A percentile compares a stretch with the other conserved stretches of the same genome.
phyloP scores from a whole-genome alignment of 495 filamentous ascomycete genomes.

The Podospora sp. region DNA sequence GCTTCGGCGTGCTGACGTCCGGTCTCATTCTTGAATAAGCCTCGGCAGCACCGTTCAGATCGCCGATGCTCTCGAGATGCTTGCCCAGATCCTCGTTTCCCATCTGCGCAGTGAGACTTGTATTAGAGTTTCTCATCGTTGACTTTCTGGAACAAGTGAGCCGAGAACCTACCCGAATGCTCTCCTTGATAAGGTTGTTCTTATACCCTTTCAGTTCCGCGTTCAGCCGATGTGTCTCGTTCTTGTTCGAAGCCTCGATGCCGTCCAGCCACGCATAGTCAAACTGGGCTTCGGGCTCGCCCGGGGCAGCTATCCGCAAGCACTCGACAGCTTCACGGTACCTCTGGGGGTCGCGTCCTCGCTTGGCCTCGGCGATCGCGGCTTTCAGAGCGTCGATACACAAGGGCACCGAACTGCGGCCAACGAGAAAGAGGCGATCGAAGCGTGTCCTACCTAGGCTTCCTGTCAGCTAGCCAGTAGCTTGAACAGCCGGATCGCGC shows the following conservation, averaged over 20 bases:
- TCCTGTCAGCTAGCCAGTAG: not conserved
- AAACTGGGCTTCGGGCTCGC: conserved; percentile 65
- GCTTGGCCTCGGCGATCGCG: conserved; percentile 75
- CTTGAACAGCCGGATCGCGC: conserved; percentile 10
- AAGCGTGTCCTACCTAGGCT: conserved; percentile 67
- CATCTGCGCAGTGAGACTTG: conserved; percentile 36
- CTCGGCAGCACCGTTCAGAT: conserved; percentile 44
- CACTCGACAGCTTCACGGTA: conserved; percentile 71
- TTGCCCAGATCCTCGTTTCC: conserved; percentile 53
- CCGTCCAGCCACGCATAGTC: conserved; percentile 73
- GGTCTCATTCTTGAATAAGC: conserved; percentile 50
- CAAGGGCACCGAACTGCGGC: conserved; percentile 72
- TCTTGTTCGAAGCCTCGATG: conserved; percentile 62
- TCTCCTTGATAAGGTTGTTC: conserved; percentile 97
- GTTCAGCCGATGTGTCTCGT: conserved; percentile 72
- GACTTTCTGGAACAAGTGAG: not conserved
- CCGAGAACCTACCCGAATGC: conserved; percentile 71
- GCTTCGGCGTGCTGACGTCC: conserved; percentile 48
- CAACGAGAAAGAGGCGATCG: conserved; percentile 80
- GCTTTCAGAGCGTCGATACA: conserved; percentile 78
- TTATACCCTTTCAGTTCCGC: conserved; percentile 89
- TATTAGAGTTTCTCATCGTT: conserved; percentile 6
- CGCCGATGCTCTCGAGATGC: conserved; percentile 48
- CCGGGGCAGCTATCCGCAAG: conserved; percentile 62
- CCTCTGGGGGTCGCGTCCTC: conserved; percentile 68